Evolutionary conservation across 2,329 filamentous ascomycete species (phyloP), one percentile per base, ranked within the genome.

Genomic region (Alternaria viburni): DNA sequence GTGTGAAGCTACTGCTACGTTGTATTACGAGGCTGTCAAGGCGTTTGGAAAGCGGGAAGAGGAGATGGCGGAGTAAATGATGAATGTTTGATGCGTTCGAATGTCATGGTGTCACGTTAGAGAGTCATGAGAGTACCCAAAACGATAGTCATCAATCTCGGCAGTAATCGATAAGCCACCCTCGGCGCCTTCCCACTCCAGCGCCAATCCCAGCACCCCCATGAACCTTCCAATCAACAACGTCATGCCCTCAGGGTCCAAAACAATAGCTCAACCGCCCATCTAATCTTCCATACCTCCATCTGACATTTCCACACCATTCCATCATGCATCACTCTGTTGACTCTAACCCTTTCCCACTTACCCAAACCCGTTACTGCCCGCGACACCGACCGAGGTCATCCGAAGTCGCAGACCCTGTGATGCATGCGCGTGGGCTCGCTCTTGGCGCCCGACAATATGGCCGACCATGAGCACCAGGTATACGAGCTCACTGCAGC

Each of bases 1-100:
- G 21, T 80, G 78, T 52, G 65, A 71, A 51, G 67, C 51, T 1
- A 57, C 59, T 12, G 79, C 79, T 2, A 64, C 76, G 45, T 47
- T 77, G 1, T 81, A 81, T 45, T 80, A 78, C 43, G 63, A 67
- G 23, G 77, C 73, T 50, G 77, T 80, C 2, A 56, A 23, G 49
- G 28, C 19, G 49, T 52, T 52, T 41, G 49, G 49, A 6, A 41
- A 30, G 19, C 3, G 49, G 6, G 49, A 36, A 36, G 5, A 36
- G 2, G 30, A 25, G 9, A 41, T 23, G 30, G 3, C 2, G 9
- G 13, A 36, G 2, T 23, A 10, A 7, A 23, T 1, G 1, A 36
- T 2, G 28, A 5, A 10, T n/a, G 5, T 11, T 3, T 17, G 8
- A 47, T 25, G 6, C 13, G 12, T 25, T 7, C 21, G 15, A 25